Evolutionary conservation across 179 eudicot genomes (phyloP).

Genomic region (Gypsophila paniculata): DNA sequence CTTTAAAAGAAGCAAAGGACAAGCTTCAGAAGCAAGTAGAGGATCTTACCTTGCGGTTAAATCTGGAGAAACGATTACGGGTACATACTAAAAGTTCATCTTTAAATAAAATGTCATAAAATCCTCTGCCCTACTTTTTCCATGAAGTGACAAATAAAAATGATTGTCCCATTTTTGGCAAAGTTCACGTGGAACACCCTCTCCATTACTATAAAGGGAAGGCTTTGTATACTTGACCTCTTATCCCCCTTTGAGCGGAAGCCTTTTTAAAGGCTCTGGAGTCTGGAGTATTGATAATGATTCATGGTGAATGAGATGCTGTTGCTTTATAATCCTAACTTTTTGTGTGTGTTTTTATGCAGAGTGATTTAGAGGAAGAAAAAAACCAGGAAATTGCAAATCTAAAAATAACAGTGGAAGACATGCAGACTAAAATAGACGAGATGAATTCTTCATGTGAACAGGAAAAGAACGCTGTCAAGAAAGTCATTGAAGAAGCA

Average conservation of each 20-base stretch:
- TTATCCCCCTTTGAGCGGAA: neutral
- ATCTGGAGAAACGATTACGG: slow-evolving; percentile 91
- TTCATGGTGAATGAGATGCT: neutral
- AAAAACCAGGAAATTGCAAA: slow-evolving; percentile 72
- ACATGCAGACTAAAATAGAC: slow-evolving; percentile 52
- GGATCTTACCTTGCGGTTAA: slow-evolving; percentile 91
- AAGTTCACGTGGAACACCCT: neutral
- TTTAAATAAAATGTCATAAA: slow-evolving; percentile 13
- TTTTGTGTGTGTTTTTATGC: slow-evolving; percentile 27
- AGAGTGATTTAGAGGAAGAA: slow-evolving; percentile 89
- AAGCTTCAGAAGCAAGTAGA: slow-evolving; percentile 92
- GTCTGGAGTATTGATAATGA: neutral
- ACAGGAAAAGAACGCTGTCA: slow-evolving; percentile 70
- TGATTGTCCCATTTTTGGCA: neutral
- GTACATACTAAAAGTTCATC: slow-evolving; percentile 35
- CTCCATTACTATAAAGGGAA: neutral
- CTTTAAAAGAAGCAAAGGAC: slow-evolving; percentile 92
- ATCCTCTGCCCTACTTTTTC: slow-evolving; percentile 1
- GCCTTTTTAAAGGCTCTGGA: neutral
- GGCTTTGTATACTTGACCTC: neutral
- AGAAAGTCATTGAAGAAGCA: slow-evolving; percentile 77
- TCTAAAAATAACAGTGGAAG: slow-evolving; percentile 58
- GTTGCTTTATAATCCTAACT: neutral
- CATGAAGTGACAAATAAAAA: neutral
- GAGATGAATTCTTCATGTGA: slow-evolving; percentile 62